Base-by-base conservation (phyloP, 106 monocot species). In the Triglochin maritima region DNA sequence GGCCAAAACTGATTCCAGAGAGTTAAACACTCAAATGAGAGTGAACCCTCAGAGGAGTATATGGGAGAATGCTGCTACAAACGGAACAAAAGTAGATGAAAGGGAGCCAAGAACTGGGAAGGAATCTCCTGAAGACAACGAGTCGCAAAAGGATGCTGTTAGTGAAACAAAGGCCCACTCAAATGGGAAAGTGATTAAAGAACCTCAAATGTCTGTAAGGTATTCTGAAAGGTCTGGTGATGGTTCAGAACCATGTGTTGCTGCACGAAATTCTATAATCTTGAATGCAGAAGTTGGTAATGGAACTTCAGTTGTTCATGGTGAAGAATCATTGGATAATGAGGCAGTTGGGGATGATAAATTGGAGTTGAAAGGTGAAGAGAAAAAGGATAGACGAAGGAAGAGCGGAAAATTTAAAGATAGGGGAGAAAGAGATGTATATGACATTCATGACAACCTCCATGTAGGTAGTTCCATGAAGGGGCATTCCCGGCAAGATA, bases 301-400 rank as follows among this genome's bases (percentile, higher is more conserved):
- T 49, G 80, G 73, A 66, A 52, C 16, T 5, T 17, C 70, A 72
- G 69, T 60, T 67, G 42, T 49, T 72, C 79, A 87, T 46, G 85
- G 78, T 42, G 64, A 69, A 67, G 76, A 29, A 29, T 29, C 29
- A 29, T 29, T 29, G 29, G 29, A 85, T 74, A 65, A 67, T 74
- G 92, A 87, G 50, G 81, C 81, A 76, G 87, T 83, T 77, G 83
- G 79, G 17, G 92, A 83, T 60, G 83, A 85, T 71, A 83, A 75
- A 54, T 47, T 83, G 59, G 82, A 87, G 47, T 16, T 84, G 64
- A 86, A 87, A 82, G 73, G 64, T 47, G 81, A 85, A 64, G 92
- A 92, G 3, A 92, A 92, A 43, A 90, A 84, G 68, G 92, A 92
- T 6, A 83, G 79, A 66, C 79, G 79, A 80, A 83, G 68, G 74